Evolutionary conservation across 176 grass and related monocot genomes (phyloP), one percentile per base, ranked within the genome.

Genomic region (Musa troglodytarum): DNA sequence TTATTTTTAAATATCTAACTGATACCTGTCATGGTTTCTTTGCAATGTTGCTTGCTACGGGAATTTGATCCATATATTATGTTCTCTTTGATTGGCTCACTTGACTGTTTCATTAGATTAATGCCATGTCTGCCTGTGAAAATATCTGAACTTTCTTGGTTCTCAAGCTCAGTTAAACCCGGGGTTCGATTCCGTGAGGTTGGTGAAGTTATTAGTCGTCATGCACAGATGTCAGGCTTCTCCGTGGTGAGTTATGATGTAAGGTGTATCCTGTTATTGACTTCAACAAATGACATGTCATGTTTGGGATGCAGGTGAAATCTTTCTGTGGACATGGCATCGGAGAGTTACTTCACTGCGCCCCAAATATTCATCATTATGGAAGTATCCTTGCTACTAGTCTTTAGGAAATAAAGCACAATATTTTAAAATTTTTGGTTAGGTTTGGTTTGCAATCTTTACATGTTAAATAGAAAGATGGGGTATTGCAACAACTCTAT

Each of bases 251-350:
- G 88, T 88, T 65, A 14, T 76, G 3, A 12, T 13, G 6, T 56
- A 49, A 9, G 10, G 7, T 73, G 52, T 6, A 15, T 61, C 52
- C 28, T 52, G 10, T 21, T 7, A 2, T 53, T 17, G 13, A 74
- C 11, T 55, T 22, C 17, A 25, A 43, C 4, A 43, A 52, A 54
- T 20, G 17, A 50, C 71, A 54, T 73, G 13, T 13, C 56, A 54
- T 26, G 12, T 12, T 73, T 76, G 10, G 2, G 49, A 73, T 86
- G 78, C 81, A 99, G 95, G 95, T 94, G 65, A 99, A 94, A 89
- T 99, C 95, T 75, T 94, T 92, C 77, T 99, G 90, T 75, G 95
- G 95, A 53, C 95, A 94, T 86, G 95, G 95, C 63, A 99, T 99
- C 53, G 95, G 95, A 66, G 95, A 94, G 86, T 49, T 99, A 53